Percentiles rank a stretch among this genome's conserved stretches.
phyloP scores from a whole-genome alignment of 1,284 basidiomycete genomes.

The Salmacisia buchloeana region DNA sequence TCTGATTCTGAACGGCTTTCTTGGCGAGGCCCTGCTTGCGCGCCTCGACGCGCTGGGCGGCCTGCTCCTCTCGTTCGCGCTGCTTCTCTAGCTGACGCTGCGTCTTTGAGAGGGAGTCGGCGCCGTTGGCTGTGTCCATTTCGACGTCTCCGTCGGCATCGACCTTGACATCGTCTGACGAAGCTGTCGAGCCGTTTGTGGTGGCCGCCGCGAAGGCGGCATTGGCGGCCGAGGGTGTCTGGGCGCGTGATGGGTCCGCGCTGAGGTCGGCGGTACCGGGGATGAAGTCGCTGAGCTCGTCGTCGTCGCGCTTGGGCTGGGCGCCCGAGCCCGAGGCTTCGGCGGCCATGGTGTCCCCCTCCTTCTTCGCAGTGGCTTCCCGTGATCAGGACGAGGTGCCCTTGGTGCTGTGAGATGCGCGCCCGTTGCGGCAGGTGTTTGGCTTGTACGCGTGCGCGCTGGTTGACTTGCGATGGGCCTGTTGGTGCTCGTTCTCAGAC shows the following conservation, averaged over 20 bases:
- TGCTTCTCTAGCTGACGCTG: constrained; percentile 37
- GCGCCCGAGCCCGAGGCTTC: neutral
- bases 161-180: constrained; percentile 23
- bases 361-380: no score
- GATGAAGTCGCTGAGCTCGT: constrained; percentile 41
- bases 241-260: constrained; percentile 25
- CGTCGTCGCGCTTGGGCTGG: constrained; percentile 21
- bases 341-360: neutral
- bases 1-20: constrained; percentile 36
- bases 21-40: constrained; percentile 25
- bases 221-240: constrained; percentile 19
- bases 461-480: no score
- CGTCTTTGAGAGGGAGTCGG: constrained; percentile 30
- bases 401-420: no score
- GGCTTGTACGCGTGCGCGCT: no score
- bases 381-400: no score
- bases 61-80: constrained; percentile 22
- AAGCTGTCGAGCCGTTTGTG: no score
- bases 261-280: constrained; percentile 32
- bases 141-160: constrained; percentile 20
- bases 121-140: constrained; percentile 13
- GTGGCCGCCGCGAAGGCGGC: constrained; percentile 13
- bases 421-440: no score
- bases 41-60: constrained; percentile 24
- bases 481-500: no score